Conservation (phyloP, 2,329 filamentous ascomycete genomes). For the Bipolaris oryzae region DNA sequence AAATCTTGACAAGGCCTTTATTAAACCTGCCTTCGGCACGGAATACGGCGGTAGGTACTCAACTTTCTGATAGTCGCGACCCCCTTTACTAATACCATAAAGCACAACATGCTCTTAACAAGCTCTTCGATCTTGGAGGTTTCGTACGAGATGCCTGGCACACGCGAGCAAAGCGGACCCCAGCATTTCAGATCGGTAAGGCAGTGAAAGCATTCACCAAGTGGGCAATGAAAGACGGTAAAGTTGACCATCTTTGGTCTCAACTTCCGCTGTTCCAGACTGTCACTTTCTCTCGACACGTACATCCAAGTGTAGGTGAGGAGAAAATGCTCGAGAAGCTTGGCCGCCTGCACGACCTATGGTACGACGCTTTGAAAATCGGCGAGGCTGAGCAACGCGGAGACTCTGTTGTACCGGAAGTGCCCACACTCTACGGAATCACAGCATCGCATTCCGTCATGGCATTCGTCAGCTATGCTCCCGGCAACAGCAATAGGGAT, state of each 20-base stretch:
- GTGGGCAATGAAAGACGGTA: constrained; percentile 61
- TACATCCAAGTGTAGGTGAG: constrained; percentile 50
- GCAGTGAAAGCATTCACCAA: constrained; percentile 56
- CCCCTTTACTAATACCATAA: constrained; percentile 15
- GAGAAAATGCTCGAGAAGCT: constrained; percentile 53
- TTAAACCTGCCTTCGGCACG: constrained; percentile 51
- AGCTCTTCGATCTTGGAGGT: constrained; percentile 58
- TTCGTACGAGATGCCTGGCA: constrained; percentile 58
- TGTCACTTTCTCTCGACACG: constrained; percentile 49
- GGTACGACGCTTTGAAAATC: constrained; percentile 48
- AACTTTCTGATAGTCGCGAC: not conserved
- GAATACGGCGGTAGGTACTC: constrained; percentile 54
- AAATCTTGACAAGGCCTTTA: constrained; percentile 51
- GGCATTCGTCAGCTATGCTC: constrained; percentile 58
- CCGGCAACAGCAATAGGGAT: constrained; percentile 37
- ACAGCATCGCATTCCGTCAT: constrained; percentile 61
- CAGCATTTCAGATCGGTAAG: constrained; percentile 49
- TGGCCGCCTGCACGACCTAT: constrained; percentile 50
- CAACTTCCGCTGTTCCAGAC: constrained; percentile 55
- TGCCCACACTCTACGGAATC: constrained; percentile 61
- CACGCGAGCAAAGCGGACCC: constrained; percentile 45
- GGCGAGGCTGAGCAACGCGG: constrained; percentile 12
- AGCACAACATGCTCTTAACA: constrained; percentile 59
- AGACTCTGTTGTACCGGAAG: constrained; percentile 20
- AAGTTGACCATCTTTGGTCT: constrained; percentile 45